Conservation (phyloP, 2,329 filamentous ascomycete species). For the Penicillium palitans region DNA sequence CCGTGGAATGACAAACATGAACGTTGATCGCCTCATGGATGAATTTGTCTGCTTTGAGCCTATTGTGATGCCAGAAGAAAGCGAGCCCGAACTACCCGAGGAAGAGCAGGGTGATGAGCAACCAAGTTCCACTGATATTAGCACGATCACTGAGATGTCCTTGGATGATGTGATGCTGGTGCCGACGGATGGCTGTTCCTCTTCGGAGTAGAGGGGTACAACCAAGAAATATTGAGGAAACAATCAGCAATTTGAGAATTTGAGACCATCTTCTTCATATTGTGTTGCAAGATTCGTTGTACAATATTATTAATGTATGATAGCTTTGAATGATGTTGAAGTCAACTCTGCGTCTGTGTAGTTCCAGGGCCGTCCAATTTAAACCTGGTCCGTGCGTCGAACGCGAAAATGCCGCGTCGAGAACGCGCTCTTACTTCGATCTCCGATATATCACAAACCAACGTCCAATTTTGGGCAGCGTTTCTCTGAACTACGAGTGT, state of each 20-base stretch:
- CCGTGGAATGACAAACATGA: neutral
- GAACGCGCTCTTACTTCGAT: neutral
- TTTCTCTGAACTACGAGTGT: neutral
- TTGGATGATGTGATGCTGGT: constrained; percentile 4
- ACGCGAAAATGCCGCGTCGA: constrained; percentile 12
- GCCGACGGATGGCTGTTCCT: neutral
- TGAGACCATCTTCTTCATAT: neutral
- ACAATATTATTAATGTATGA: neutral
- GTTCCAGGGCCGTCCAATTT: neutral
- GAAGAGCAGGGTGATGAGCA: neutral
- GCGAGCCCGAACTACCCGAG: neutral
- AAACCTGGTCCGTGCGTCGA: constrained; percentile 5
- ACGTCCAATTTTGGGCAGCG: neutral
- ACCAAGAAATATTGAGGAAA: neutral
- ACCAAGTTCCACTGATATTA: neutral
- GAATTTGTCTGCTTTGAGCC: neutral
- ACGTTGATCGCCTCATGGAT: neutral
- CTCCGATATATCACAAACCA: neutral
- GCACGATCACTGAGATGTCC: neutral
- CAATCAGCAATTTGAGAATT: neutral
- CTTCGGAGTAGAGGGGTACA: neutral
- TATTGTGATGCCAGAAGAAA: neutral
- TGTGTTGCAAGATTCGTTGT: too few species aligned
- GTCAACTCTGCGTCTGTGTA: neutral
- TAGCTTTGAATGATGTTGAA: neutral